phyloP scores from a whole-genome alignment of 345 rosid species.

The Bretschneidera sinensis region DNA sequence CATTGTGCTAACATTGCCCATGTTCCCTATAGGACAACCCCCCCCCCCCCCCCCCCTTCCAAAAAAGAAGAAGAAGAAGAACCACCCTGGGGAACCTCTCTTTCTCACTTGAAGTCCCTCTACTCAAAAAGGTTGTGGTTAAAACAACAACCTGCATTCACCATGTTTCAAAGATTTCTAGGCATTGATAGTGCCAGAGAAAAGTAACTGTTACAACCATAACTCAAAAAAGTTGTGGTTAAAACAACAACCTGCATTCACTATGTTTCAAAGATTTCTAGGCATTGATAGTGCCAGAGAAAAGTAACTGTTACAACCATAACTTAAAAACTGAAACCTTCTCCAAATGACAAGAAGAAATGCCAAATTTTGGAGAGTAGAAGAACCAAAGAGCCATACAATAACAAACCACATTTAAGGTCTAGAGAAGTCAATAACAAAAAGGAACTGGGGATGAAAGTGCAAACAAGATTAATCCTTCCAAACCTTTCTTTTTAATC shows the following conservation, averaged over 20 bases:
- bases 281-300: not conserved
- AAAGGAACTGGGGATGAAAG: not conserved
- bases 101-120: not conserved
- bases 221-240: not conserved
- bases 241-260: not conserved
- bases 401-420: not conserved
- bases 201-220: not conserved
- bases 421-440: conserved; percentile 4
- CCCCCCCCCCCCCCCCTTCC: no score
- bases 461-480: not conserved
- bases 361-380: conserved; percentile 1
- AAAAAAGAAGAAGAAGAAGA: no score
- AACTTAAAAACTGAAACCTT: not conserved
- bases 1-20: not conserved
- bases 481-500: no score
- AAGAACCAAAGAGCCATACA: conserved; percentile 1
- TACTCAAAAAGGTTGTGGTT: not conserved
- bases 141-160: not conserved
- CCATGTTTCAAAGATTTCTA: not conserved
- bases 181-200: not conserved
- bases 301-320: not conserved
- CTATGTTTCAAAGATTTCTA: not conserved
- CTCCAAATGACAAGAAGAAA: not conserved
- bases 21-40: no score
- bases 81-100: no score